phyloP scores from a whole-genome alignment of 768 basidiomycete genomes.

The Dictyophora rubrovolvata region DNA sequence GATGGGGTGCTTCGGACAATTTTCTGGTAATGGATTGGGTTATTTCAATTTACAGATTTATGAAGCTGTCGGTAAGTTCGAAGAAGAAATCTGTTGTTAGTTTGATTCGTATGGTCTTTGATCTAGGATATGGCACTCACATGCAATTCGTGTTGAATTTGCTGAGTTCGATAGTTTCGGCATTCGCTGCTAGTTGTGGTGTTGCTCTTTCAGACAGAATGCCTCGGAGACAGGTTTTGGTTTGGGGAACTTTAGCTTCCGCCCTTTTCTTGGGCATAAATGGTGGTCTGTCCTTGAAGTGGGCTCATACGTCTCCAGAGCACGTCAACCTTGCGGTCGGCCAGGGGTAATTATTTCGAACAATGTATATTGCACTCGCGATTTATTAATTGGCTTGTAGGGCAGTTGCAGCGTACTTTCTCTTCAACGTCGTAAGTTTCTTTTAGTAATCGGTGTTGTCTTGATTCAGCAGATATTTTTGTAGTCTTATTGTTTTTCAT shows the following conservation, averaged over 20 bases:
- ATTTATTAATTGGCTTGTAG: not conserved
- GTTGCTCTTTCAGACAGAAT: constrained; percentile 22
- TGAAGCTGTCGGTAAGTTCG: not conserved
- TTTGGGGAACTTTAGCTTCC: constrained; percentile 22
- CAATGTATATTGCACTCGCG: no score
- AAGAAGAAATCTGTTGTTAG: not conserved
- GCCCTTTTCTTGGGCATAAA: constrained; percentile 17
- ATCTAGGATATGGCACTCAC: constrained; percentile 12
- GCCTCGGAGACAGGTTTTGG: constrained; percentile 22
- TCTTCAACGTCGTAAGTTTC: constrained; percentile 35
- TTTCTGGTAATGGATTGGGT: constrained; percentile 35
- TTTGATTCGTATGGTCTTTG: not conserved
- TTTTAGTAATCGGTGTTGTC: not conserved
- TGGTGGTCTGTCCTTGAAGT: constrained; percentile 15
- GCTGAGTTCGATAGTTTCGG: constrained; percentile 22
- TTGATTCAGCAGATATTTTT: not conserved
- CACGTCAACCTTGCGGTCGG: constrained; percentile 16
- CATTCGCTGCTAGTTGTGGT: constrained; percentile 22
- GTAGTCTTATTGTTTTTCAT: constrained; percentile 37
- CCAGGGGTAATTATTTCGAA: constrained; percentile 14
- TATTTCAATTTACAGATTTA: constrained; percentile 26
- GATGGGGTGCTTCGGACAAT: constrained; percentile 24
- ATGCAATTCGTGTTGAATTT: constrained; percentile 27
- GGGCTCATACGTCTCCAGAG: constrained; percentile 10
- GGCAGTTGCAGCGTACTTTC: constrained; percentile 26